These are phyloP conservation scores for Metschnikowia amazonensis DNA, from an alignment of 805 yeast genomes.

Conservation along the genomic window DNA sequence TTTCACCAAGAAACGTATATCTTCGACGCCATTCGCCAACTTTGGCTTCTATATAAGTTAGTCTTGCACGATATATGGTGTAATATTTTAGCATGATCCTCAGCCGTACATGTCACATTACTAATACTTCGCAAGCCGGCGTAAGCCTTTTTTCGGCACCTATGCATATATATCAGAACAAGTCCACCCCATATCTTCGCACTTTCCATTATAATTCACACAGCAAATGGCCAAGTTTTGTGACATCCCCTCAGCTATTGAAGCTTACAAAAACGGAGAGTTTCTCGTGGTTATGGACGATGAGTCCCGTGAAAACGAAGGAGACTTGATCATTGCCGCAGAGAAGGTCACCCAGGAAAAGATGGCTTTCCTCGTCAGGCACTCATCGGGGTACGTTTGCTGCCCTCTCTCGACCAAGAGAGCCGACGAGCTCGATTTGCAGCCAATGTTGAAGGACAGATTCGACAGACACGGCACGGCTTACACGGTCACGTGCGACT, in stretches of 20 bases:
- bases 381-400: conserved; percentile 89
- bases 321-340: conserved; percentile 95
- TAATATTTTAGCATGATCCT: too few species aligned
- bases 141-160: conserved; percentile 4
- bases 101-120: neutral
- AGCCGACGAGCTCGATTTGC: conserved; percentile 79
- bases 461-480: conserved; percentile 94
- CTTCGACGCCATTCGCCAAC: too few species aligned
- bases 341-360: conserved; percentile 69
- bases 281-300: conserved; percentile 96
- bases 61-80: neutral
- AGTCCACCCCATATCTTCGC: neutral
- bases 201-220: neutral
- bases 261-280: conserved; percentile 66
- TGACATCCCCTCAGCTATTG: conserved; percentile 65
- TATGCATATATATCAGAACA: conserved; percentile 1
- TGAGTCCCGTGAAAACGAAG: conserved; percentile 94
- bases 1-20: too few species aligned
- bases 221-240: conserved; percentile 33
- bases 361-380: conserved; percentile 91
- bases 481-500: conserved; percentile 89
- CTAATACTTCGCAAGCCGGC: conserved; percentile 1
- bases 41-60: too few species aligned
- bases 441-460: conserved; percentile 60
- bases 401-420: conserved; percentile 75